Evolutionary conservation across 495 filamentous ascomycete genomes (phyloP), one percentile per base, ranked within the genome.

Genomic region (Sporormia fimetaria): DNA sequence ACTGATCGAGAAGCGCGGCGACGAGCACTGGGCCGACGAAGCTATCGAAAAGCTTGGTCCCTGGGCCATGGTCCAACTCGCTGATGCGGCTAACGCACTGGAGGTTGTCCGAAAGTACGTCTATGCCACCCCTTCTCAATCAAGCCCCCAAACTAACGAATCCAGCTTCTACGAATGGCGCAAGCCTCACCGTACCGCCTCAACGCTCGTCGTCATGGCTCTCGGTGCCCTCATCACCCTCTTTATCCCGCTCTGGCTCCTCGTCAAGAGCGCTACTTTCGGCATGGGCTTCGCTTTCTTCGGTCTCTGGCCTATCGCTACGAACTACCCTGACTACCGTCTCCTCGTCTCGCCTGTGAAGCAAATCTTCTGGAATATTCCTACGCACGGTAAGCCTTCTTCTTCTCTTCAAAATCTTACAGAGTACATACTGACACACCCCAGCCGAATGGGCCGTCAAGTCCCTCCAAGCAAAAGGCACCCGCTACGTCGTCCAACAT

Each of bases 161-260:
- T 34, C 23, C 24, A 69, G 63, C 39, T 69, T 69, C 43, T 65
- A 67, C 33, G 55, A 64, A 37, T 71, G 67, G 63, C 55, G 54
- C 17, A 36, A 35, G 20, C 65, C 66, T 1, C 37, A 26, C 11
- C 55, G 56, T 3, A 68, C 68, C 1, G 35, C 55, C 2, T 37
- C 45, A n/a, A 56, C 60, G 2, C 55, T 69, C 6, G 31, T 38
- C 12, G 51, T 68, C 24, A 49, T 68, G 16, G 32, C 33, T 10
- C 40, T 51, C 8, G 52, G 50, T 29, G 52, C 66, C 21, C 24
- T 66, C 9, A 18, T 64, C 11, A 50, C 49, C 12, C 21, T 60
- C 2, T 37, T 62, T 12, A 36, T 54, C 2, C 57, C 62, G 14
- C 54, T 57, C 26, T 48, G 46, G 24, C 63, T 64, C 26, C 57